Base-by-base conservation (phyloP, 768 basidiomycete species). In the Hypsizygus marmoreus region DNA sequence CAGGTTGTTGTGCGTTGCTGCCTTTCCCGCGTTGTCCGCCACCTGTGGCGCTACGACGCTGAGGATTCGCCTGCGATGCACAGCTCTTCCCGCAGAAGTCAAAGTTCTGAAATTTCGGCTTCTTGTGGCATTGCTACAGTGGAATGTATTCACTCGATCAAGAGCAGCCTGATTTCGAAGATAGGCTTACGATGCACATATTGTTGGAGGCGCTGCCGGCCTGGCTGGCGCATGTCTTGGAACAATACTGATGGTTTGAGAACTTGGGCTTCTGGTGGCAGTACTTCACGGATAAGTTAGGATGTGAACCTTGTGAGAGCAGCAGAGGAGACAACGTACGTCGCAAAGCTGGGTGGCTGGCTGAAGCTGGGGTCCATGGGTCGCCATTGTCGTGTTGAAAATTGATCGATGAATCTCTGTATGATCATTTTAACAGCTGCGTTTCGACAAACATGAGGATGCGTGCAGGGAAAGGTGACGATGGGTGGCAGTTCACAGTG, bases 71-170 rank as follows among this genome's bases (percentile, higher is more conserved):
- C 38, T 71, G 49, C 12, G 72, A 60, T 13, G 81, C 82, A 54
- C 84, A 85, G 42, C 75, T 80, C 71, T 82, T 80, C 43, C 84
- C 80, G 47, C 84, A 86, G 54, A 74, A 86, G 40, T 79, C 76
- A 53, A 80, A 79, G 51, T 68, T 73, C 52, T 72, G 75, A 55
- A 75, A 80, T 61, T 82, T 86, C 4, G 81, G 79, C 49, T 77
- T 80, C 57, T 72, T 72, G 50, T 79, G 75, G 55, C 84, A 86
- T 49, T 76, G 66, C 77, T 79, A 50, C 3, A 38, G 9, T 33
- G 30, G 20, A 40, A 31, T 28, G 44, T 45, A 46, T 11, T 39
- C 23, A 28, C 55, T 59, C 24, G 54, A 63, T 16, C 22, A 39
- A 37, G 33, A 14, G 24, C 42, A 33, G 11, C 12, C 28, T 71